phyloP scores from a whole-genome alignment of 805 yeast species.

The Komagataella kurtzmanii region DNA sequence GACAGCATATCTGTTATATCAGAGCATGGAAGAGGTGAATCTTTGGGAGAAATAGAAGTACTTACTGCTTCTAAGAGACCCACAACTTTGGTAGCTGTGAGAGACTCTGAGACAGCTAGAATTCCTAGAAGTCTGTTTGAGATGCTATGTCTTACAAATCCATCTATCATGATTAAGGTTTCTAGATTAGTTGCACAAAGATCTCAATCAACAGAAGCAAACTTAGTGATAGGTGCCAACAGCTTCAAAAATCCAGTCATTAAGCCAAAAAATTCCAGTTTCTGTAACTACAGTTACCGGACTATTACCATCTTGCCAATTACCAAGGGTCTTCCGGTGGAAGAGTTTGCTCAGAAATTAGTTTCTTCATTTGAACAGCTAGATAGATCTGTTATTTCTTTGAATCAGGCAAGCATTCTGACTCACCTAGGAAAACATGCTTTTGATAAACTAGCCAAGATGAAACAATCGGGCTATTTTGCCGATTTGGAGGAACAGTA shows the following conservation, averaged over 20 bases:
- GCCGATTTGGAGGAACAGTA: conserved; percentile 84
- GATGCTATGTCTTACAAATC: conserved; percentile 68
- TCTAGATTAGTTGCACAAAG: conserved; percentile 73
- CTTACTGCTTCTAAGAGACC: conserved; percentile 65
- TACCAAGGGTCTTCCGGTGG: conserved; percentile 69
- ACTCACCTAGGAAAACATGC: conserved; percentile 83
- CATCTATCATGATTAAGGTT: conserved; percentile 82
- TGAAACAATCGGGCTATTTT: conserved; percentile 80
- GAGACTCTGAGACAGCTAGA: conserved; percentile 90
- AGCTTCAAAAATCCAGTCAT: background rate
- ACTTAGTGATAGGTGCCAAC: background rate
- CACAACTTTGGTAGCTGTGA: conserved; percentile 64
- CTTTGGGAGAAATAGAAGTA: conserved; percentile 92
- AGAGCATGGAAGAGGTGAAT: conserved; percentile 89
- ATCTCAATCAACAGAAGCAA: conserved; percentile 2
- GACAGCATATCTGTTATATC: conserved; percentile 27
- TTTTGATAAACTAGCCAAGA: conserved; percentile 73
- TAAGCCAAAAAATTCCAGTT: background rate
- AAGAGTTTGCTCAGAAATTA: conserved; percentile 68
- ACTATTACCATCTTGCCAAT: conserved; percentile 81
- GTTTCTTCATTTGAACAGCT: conserved; percentile 59
- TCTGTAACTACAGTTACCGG: conserved; percentile 34
- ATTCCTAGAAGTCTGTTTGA: conserved; percentile 87
- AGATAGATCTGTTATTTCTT: conserved; percentile 59
- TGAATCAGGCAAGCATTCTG: conserved; percentile 75